phyloP scores from a whole-genome alignment of 2,329 filamentous ascomycete species.

The Colletotrichum eremochloae region DNA sequence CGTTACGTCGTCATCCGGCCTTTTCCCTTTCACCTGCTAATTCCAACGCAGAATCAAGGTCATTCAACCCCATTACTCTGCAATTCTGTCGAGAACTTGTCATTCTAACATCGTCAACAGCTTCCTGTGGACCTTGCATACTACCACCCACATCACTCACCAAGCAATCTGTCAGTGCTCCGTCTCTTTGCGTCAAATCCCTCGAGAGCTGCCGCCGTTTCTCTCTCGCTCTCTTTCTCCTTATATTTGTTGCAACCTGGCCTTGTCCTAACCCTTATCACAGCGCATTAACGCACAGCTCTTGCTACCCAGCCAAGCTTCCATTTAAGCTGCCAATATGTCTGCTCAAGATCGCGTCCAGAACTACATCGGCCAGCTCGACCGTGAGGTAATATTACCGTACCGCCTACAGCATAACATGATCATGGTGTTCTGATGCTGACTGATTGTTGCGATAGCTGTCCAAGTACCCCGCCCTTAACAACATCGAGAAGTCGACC shows the following conservation, averaged over 20 bases:
- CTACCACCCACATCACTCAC: slow-evolving; percentile 18
- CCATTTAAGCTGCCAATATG: slow-evolving; percentile 64
- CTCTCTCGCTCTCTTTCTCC: not conserved
- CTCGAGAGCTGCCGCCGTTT: not conserved
- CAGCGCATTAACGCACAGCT: slow-evolving; percentile 42
- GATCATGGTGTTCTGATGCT: slow-evolving; percentile 14
- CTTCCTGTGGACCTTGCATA: slow-evolving; percentile 10
- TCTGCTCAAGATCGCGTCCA: slow-evolving; percentile 82
- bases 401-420: slow-evolving; percentile 1
- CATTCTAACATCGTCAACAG: slow-evolving; percentile 38
- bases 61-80: slow-evolving; percentile 35
- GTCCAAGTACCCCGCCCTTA: slow-evolving; percentile 85
- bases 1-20: slow-evolving; percentile 43
- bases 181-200: slow-evolving; percentile 11
- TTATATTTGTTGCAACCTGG: slow-evolving; percentile 36
- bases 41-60: slow-evolving; percentile 40
- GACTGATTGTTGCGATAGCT: slow-evolving; percentile 65
- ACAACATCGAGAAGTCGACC: slow-evolving; percentile 88
- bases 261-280: slow-evolving; percentile 39
- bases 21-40: slow-evolving; percentile 42
- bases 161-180: slow-evolving; percentile 28
- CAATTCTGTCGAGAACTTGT: slow-evolving; percentile 26
- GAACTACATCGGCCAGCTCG: slow-evolving; percentile 82
- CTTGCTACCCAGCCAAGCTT: slow-evolving; percentile 41
- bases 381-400: slow-evolving; percentile 75